Conservation (phyloP, 2,329 filamentous ascomycete species). For the Endothia cerciana region DNA sequence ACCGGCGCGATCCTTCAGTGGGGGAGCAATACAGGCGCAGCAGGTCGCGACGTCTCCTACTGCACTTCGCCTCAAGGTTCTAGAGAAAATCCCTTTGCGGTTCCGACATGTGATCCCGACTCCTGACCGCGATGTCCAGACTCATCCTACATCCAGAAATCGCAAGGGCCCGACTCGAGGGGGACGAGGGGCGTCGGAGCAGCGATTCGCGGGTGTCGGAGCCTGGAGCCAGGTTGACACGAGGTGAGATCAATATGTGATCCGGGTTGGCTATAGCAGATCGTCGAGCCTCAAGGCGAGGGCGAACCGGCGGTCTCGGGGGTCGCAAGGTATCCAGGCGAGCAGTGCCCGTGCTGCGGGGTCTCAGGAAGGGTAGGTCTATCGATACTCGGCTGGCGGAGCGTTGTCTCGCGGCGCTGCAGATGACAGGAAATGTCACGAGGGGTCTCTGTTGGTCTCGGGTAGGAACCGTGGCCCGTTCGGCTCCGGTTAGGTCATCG, state of each 20-base stretch:
- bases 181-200: background rate
- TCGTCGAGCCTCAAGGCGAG: background rate
- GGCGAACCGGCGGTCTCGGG: constrained; percentile 9
- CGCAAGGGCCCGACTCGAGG: constrained; percentile 14
- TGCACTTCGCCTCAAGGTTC: constrained; percentile 9
- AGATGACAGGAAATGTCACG: constrained; percentile 4
- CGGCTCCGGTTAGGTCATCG: background rate
- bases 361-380: constrained; percentile 3
- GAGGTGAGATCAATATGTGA: background rate
- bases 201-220: background rate
- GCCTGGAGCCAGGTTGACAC: background rate
- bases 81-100: constrained; percentile 23
- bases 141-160: constrained; percentile 28
- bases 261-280: background rate
- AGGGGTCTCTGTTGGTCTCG: background rate
- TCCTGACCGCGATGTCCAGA: constrained; percentile 21
- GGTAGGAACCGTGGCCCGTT: constrained; percentile 1
- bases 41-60: constrained; percentile 14
- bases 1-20: background rate
- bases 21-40: constrained; percentile 9
- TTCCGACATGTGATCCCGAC: constrained; percentile 29
- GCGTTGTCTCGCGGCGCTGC: background rate
- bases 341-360: constrained; percentile 8
- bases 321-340: background rate
- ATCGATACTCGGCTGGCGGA: background rate